A percentile compares a stretch with the other conserved stretches of the same genome.
These are phyloP conservation scores for Hemileccinum impolitum DNA, from an alignment of 768 basidiomycete species.

Conservation along the genomic window DNA sequence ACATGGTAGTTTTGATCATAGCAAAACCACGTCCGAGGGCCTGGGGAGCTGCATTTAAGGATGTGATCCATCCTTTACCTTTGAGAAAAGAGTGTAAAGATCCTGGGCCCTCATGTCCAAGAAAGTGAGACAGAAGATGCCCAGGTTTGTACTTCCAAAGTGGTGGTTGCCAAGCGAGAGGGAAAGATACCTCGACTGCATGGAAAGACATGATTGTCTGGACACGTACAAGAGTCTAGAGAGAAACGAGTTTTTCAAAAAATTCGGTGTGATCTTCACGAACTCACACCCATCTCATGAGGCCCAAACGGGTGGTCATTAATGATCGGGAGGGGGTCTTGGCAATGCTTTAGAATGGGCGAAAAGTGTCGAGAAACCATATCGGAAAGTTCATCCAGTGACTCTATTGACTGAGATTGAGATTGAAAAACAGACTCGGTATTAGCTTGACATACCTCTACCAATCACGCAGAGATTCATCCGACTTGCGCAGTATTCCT, in stretches of 20 bases:
- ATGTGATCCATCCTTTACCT: constrained; percentile 80
- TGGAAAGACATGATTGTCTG: constrained; percentile 89
- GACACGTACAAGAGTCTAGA: constrained; percentile 74
- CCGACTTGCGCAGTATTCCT: constrained; percentile 77
- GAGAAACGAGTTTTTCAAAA: constrained; percentile 15
- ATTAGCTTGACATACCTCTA: constrained; percentile 47
- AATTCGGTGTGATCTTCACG: constrained; percentile 1
- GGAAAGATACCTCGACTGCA: constrained; percentile 78
- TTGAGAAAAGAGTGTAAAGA: constrained; percentile 91
- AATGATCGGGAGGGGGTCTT: constrained; percentile 59
- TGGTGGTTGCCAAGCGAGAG: constrained; percentile 67
- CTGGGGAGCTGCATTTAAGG: constrained; percentile 66
- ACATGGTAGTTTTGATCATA: constrained; percentile 80
- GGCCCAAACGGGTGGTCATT: constrained; percentile 74
- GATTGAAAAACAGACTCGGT: background rate
- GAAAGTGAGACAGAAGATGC: constrained; percentile 71
- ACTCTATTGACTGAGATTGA: constrained; percentile 44
- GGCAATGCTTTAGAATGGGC: constrained; percentile 61
- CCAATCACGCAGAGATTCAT: constrained; percentile 82
- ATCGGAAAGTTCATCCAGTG: constrained; percentile 66
- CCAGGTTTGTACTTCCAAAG: constrained; percentile 78
- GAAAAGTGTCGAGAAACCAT: constrained; percentile 68
- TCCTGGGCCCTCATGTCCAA: constrained; percentile 92
- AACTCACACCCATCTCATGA: constrained; percentile 65
- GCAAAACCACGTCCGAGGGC: constrained; percentile 78